phyloP scores from a whole-genome alignment of 768 basidiomycete genomes.

The Pleurotus salmoneostramineus region DNA sequence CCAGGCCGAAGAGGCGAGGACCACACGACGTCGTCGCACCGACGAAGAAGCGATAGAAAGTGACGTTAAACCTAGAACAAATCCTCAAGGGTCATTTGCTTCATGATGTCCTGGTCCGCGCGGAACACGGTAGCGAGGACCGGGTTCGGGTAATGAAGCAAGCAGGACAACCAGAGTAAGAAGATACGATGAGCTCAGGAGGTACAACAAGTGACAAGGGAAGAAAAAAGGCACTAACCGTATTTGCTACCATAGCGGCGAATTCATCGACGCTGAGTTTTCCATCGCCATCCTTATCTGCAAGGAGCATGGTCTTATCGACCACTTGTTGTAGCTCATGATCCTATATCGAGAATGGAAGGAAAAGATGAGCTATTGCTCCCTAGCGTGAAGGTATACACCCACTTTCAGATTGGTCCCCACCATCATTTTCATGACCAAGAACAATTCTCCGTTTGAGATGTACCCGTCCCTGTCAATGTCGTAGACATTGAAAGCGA shows the following conservation, averaged over 20 bases:
- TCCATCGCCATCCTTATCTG: conserved; percentile 95
- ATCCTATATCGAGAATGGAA: conserved; percentile 49
- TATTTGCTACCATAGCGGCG: conserved; percentile 92
- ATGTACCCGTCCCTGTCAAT: conserved; percentile 97
- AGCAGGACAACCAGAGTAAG: conserved; percentile 1
- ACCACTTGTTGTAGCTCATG: conserved; percentile 99
- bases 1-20: background rate
- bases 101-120: conserved; percentile 79
- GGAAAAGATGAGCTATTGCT: background rate
- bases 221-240: conserved; percentile 46
- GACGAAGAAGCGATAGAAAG: conserved; percentile 2
- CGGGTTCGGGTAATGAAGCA: conserved; percentile 7
- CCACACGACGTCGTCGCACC: background rate
- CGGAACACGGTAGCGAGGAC: conserved; percentile 5
- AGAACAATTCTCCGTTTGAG: conserved; percentile 96
- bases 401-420: conserved; percentile 94
- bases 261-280: conserved; percentile 98
- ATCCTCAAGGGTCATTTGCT: conserved; percentile 97
- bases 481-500: conserved; percentile 99
- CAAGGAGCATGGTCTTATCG: conserved; percentile 99
- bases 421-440: conserved; percentile 99
- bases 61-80: conserved; percentile 51
- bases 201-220: background rate
- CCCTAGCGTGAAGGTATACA: background rate
- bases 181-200: background rate